Percentiles rank a stretch among this genome's conserved stretches.
These are phyloP conservation scores for Pelargonium citronellum DNA, from an alignment of 441 rosid genomes.

Conservation along the genomic window DNA sequence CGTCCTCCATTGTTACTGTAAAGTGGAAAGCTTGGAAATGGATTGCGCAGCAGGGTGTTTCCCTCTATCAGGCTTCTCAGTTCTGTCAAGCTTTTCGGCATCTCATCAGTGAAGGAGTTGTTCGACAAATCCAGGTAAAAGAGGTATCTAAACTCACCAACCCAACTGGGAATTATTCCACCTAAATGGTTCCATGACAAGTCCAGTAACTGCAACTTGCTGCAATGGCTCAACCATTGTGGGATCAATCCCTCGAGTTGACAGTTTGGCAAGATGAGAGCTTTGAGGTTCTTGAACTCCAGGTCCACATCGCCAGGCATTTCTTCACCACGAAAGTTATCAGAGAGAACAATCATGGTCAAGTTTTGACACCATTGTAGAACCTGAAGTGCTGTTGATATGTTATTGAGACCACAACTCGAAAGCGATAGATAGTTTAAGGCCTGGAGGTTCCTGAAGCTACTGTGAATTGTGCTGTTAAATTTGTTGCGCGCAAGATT, in stretches of 20 bases:
- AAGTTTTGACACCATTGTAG: slow-evolving; percentile 57
- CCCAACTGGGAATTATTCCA: slow-evolving; percentile 58
- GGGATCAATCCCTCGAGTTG: slow-evolving; percentile 57
- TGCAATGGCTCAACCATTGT: slow-evolving; percentile 42
- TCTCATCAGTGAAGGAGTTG: slow-evolving; percentile 55
- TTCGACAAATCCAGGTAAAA: slow-evolving; percentile 82
- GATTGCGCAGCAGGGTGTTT: slow-evolving; percentile 44
- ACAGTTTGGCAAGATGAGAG: slow-evolving; percentile 52
- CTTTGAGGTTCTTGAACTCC: slow-evolving; percentile 52
- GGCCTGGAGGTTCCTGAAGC: slow-evolving; percentile 45
- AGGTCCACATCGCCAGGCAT: slow-evolving; percentile 43
- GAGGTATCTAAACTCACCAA: slow-evolving; percentile 41
- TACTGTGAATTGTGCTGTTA: slow-evolving; percentile 49
- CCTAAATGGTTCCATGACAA: slow-evolving; percentile 61
- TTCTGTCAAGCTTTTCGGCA: slow-evolving; percentile 48
- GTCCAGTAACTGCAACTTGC: slow-evolving; percentile 57
- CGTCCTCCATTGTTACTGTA: slow-evolving; percentile 46
- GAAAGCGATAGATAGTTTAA: slow-evolving; percentile 55
- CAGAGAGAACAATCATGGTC: slow-evolving; percentile 50
- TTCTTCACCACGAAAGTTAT: slow-evolving; percentile 47
- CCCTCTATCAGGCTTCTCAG: slow-evolving; percentile 41
- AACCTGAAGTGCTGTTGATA: slow-evolving; percentile 44
- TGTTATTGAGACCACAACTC: slow-evolving; percentile 42
- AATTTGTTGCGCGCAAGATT: slow-evolving; percentile 64
- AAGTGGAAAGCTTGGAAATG: slow-evolving; percentile 57